phyloP scores from a whole-genome alignment of 1,284 basidiomycete genomes.

The Apiotrichum montevideense region DNA sequence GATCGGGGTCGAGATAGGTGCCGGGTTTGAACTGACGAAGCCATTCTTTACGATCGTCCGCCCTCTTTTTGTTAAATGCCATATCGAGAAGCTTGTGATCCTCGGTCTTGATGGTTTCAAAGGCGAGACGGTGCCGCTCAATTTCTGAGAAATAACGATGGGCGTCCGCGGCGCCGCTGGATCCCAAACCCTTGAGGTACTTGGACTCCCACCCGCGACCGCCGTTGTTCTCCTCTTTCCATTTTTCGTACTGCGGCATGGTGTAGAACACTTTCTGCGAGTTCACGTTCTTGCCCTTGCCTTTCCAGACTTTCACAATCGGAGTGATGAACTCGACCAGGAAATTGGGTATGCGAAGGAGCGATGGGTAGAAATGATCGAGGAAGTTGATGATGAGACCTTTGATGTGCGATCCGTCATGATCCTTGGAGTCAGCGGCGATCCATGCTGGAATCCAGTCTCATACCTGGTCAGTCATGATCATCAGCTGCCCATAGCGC shows the following conservation, averaged over 20 bases:
- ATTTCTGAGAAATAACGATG: conserved; percentile 91
- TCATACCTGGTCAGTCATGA: conserved; percentile 96
- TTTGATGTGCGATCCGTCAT: conserved; percentile 99
- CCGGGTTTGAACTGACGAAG: conserved; percentile 92
- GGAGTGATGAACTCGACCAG: conserved; percentile 98
- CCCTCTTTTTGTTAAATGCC: conserved; percentile 99
- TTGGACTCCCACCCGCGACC: conserved; percentile 83
- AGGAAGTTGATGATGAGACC: conserved; percentile 97
- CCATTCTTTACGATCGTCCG: conserved; percentile 99
- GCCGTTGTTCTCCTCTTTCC: conserved; percentile 75
- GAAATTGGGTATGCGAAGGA: conserved; percentile 87
- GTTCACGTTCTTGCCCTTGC: conserved; percentile 45
- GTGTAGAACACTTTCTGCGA: conserved; percentile 83
- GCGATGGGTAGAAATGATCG: conserved; percentile 93
- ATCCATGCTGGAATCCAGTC: too few relatives aligned
- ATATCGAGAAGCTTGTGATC: conserved; percentile 91
- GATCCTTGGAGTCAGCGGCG: conserved; percentile 60
- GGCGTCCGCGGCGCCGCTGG: conserved; percentile 79
- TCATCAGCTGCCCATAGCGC: conserved; percentile 95
- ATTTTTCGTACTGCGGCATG: conserved; percentile 92
- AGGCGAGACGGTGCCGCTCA: conserved; percentile 89
- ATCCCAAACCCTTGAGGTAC: conserved; percentile 99
- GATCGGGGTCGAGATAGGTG: conserved; percentile 86
- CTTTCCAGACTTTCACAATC: conserved; percentile 88
- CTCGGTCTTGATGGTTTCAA: conserved; percentile 71